Evolutionary conservation across 1,284 basidiomycete genomes (phyloP), one percentile per base, ranked within the genome.

Genomic region (Testicularia cyperi): DNA sequence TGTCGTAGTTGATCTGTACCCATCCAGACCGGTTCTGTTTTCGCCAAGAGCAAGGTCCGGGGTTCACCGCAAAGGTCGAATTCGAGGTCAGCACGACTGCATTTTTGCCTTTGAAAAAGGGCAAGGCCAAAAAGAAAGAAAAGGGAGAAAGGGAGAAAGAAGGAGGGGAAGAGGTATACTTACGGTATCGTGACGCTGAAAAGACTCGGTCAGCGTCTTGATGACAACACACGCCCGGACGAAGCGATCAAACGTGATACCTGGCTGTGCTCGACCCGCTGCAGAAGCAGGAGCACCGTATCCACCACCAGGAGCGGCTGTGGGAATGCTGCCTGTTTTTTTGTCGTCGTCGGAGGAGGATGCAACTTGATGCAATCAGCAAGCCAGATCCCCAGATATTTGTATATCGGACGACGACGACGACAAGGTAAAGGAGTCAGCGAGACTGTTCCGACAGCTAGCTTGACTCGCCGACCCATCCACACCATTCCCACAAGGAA

Each of bases 171-270:
- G 26, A 9, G 33, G n/a, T n/a, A n/a, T 33, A 30, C 38, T 31
- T 27, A 40, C 38, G 19, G 40, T 56, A 15, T 72, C 67, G 29
- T 53, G 54, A n/a, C 53, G 45, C 25, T 65, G 61, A 53, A 72
- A 72, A 9, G 38, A 49, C 32, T 70, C 67, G 6, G 68, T 72
- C 19, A 72, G 43, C 12, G 67, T 57, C 54, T 70, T 72, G 61
- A 70, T 51, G 20, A 65, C 65, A 24, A 68, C 67, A 22, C 67
- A 68, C 2, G 54, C 56, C 5, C 68, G 42, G 2, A 71, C 64
- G 32, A 71, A 71, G n/a, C 63, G 41, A 38, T 68, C 65, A 20
- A 68, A 68, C 4, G 56, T 65, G 43, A 68, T 65, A 16, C 56
- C 56, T 3, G 47, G 30, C 6, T n/a, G n/a, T n/a, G n/a, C n/a